Conservation (phyloP, 2,329 filamentous ascomycete species). For the Colletotrichum sp. region DNA sequence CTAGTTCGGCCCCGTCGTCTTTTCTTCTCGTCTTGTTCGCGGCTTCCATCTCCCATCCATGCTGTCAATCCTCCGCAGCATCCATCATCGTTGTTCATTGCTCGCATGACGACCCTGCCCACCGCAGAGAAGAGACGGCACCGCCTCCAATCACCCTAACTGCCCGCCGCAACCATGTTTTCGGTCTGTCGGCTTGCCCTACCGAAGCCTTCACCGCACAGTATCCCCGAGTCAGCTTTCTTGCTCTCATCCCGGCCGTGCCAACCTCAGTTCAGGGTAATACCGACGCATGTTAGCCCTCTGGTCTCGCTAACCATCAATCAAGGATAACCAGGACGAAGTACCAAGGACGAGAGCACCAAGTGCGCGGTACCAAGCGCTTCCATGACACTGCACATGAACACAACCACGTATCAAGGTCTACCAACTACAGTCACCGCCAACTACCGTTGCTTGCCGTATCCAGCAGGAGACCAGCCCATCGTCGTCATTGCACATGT, state of each 20-base stretch:
- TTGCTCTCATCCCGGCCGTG: background rate
- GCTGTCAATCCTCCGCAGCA: background rate
- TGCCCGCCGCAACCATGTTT: background rate
- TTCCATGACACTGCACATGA: background rate
- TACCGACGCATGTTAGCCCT: background rate
- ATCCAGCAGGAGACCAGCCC: background rate
- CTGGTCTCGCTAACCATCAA: background rate
- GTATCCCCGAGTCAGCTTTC: background rate
- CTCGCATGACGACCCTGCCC: background rate
- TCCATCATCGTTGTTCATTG: constrained; percentile 2
- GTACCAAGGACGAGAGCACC: background rate
- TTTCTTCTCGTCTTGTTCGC: constrained; percentile 14
- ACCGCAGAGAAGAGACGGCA: background rate
- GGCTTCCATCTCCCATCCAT: background rate
- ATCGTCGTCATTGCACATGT: constrained; percentile 7
- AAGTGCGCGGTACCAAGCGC: background rate
- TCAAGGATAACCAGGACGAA: background rate
- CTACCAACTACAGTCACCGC: background rate
- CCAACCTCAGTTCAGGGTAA: background rate
- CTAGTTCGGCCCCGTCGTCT: constrained; percentile 6
- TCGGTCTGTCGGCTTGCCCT: background rate
- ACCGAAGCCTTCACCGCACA: background rate
- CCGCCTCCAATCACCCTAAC: background rate
- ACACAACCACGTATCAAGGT: background rate
- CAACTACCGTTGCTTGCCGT: background rate